These are phyloP conservation scores for Beauveria asiatica DNA, from an alignment of 2,329 filamentous ascomycete genomes.

Conservation along the genomic window DNA sequence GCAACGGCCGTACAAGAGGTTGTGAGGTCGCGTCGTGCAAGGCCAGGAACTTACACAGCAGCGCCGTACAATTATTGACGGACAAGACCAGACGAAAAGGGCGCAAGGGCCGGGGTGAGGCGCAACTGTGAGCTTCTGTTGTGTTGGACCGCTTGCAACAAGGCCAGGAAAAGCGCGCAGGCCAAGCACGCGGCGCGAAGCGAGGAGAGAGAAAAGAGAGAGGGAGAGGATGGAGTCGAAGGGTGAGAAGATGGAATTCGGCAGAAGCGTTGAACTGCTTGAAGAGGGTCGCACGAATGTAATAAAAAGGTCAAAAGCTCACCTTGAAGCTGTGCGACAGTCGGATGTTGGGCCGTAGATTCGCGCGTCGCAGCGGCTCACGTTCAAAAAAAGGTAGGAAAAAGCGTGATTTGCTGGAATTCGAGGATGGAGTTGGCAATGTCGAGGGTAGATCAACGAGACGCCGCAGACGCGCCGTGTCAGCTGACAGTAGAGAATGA, in stretches of 20 bases:
- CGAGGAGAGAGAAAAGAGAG: neutral
- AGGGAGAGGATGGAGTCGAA: neutral
- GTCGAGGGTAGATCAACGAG: constrained; percentile 19
- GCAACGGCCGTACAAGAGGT: neutral
- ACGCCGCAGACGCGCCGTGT: constrained; percentile 31
- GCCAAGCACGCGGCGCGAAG: constrained; percentile 7
- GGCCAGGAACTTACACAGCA: constrained; percentile 5
- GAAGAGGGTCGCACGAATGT: neutral
- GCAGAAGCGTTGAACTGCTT: neutral
- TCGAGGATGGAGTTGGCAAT: neutral
- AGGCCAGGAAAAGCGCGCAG: constrained; percentile 10
- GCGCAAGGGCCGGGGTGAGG: neutral
- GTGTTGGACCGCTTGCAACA: neutral
- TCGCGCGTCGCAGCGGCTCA: constrained; percentile 7
- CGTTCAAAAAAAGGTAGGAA: neutral
- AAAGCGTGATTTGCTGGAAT: constrained; percentile 10
- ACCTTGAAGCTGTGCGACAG: constrained; percentile 10
- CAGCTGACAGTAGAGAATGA: constrained; percentile 39
- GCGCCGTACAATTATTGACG: neutral
- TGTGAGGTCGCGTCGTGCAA: neutral
- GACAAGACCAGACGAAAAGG: neutral
- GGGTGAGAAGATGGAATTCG: neutral
- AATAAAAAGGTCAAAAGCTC: neutral
- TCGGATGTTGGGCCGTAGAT: constrained; percentile 5
- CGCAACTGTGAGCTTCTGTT: constrained; percentile 4